phyloP scores from a whole-genome alignment of 768 basidiomycete genomes.

The Neoboletus brunneissimus region DNA sequence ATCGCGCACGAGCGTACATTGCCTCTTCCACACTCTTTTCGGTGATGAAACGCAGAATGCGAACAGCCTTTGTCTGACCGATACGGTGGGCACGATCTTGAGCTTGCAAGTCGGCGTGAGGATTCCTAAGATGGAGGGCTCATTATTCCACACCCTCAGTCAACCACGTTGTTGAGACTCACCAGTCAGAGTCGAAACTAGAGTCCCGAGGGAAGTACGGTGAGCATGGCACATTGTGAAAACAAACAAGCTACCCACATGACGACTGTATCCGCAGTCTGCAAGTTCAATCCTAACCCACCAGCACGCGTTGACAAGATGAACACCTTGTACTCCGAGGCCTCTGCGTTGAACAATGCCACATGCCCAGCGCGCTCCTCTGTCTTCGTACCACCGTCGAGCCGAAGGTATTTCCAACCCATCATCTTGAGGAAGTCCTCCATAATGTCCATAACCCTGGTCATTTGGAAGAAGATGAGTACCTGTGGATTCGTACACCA shows the following conservation, averaged over 20 bases:
- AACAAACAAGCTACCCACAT: slow-evolving; percentile 53
- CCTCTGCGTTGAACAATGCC: slow-evolving; percentile 82
- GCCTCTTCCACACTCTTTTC: slow-evolving; percentile 99
- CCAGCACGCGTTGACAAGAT: slow-evolving; percentile 92
- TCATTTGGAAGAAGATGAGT: slow-evolving; percentile 99
- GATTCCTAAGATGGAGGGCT: slow-evolving; percentile 62
- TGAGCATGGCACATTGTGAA: slow-evolving; percentile 7
- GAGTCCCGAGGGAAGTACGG: neutral
- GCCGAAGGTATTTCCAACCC: slow-evolving; percentile 82
- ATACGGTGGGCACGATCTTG: slow-evolving; percentile 99
- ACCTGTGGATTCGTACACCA: slow-evolving; percentile 48
- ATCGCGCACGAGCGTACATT: slow-evolving; percentile 91
- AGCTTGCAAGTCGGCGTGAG: slow-evolving; percentile 97
- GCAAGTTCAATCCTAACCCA: slow-evolving; percentile 91
- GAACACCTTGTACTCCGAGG: slow-evolving; percentile 87
- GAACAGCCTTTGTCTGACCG: slow-evolving; percentile 96
- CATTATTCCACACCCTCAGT: neutral
- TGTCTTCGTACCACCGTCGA: slow-evolving; percentile 96
- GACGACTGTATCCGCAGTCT: slow-evolving; percentile 95
- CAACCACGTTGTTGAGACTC: slow-evolving; percentile 4
- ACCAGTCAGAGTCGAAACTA: slow-evolving; percentile 81
- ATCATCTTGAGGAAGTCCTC: slow-evolving; percentile 90
- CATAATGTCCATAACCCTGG: slow-evolving; percentile 98
- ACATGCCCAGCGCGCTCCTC: slow-evolving; percentile 90
- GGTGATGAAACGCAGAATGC: slow-evolving; percentile 95